A percentile compares a stretch with the other conserved stretches of the same genome.
phyloP scores from a whole-genome alignment of 768 basidiomycete genomes.

The Amanita muscaria region DNA sequence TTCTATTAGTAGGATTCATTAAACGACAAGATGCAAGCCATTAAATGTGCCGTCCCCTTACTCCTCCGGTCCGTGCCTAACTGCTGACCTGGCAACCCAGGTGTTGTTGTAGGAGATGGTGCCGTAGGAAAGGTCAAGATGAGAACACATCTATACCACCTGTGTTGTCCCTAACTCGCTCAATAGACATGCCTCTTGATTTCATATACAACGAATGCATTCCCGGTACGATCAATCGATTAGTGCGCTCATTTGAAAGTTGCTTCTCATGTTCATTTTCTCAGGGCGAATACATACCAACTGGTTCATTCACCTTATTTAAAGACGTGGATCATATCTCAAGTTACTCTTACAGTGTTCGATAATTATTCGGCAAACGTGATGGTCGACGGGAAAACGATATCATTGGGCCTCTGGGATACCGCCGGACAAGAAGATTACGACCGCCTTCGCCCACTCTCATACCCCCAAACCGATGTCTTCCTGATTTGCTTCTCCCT shows the following conservation, averaged over 20 bases:
- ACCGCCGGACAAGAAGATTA: conserved; percentile 99
- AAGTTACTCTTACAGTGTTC: conserved; percentile 54
- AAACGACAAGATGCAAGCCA: conserved; percentile 67
- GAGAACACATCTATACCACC: conserved; percentile 9
- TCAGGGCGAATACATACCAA: conserved; percentile 95
- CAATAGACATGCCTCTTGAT: conserved; percentile 93
- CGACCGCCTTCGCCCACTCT: conserved; percentile 92
- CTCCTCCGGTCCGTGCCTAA: conserved; percentile 22
- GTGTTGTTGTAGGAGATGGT: conserved; percentile 98
- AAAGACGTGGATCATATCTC: conserved; percentile 5
- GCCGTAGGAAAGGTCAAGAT: conserved; percentile 94
- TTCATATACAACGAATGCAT: conserved; percentile 98
- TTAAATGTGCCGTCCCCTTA: conserved; percentile 58
- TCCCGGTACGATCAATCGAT: conserved; percentile 58
- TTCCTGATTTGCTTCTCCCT: conserved; percentile 99
- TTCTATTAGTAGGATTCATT: neutral
- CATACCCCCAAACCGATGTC: conserved; percentile 98
- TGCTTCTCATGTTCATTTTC: conserved; percentile 10
- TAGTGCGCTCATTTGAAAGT: conserved; percentile 2
- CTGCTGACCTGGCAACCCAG: conserved; percentile 32
- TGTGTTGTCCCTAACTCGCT: conserved; percentile 15
- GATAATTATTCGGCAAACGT: conserved; percentile 99
- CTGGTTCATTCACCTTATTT: conserved; percentile 39
- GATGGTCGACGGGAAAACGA: conserved; percentile 98
- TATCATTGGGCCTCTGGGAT: conserved; percentile 98